phyloP scores from a whole-genome alignment of 1,284 basidiomycete genomes.

The Taiwanofungus camphoratus region DNA sequence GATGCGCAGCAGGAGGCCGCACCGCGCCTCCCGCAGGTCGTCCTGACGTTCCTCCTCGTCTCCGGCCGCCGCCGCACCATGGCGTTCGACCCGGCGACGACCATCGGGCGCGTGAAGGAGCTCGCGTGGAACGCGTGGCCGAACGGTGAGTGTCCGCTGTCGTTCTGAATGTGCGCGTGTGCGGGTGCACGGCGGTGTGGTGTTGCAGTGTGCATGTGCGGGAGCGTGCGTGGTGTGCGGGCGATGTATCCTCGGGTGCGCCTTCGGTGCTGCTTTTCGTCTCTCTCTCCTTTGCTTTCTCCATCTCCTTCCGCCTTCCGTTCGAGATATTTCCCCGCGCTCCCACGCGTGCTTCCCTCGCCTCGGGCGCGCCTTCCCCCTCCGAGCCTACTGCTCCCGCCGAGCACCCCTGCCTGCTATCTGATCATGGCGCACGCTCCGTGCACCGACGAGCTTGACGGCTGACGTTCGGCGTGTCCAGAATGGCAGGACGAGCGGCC shows the following conservation, averaged over 20 bases:
- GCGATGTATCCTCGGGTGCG: no score
- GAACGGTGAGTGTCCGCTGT: slow-evolving; percentile 43
- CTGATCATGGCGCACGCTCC: slow-evolving; percentile 1
- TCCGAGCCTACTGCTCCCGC: no score
- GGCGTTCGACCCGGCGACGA: slow-evolving; percentile 74
- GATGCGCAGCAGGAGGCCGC: slow-evolving; percentile 25
- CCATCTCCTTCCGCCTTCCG: no score
- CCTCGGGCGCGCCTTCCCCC: no score
- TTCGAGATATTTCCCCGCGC: no score
- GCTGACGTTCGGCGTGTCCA: slow-evolving; percentile 22
- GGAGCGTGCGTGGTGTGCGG: no score
- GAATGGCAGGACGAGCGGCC: slow-evolving; percentile 82
- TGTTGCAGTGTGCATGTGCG: neutral
- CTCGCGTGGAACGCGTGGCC: slow-evolving; percentile 84
- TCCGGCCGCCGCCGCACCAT: slow-evolving; percentile 69
- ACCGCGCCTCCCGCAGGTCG: slow-evolving; percentile 59
- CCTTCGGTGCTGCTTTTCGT: no score
- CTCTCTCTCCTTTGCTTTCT: no score
- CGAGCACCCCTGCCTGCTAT: slow-evolving; percentile 3
- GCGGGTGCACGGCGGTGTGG: neutral
- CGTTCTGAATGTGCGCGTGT: neutral
- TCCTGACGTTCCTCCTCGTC: slow-evolving; percentile 72
- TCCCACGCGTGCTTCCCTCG: no score
- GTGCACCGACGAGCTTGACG: neutral
- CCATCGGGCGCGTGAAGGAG: slow-evolving; percentile 78